A percentile compares a stretch with the other conserved stretches of the same genome.
These are phyloP conservation scores for Datura wrightii DNA, from an alignment of 257 asterid species.

Conservation along the genomic window DNA sequence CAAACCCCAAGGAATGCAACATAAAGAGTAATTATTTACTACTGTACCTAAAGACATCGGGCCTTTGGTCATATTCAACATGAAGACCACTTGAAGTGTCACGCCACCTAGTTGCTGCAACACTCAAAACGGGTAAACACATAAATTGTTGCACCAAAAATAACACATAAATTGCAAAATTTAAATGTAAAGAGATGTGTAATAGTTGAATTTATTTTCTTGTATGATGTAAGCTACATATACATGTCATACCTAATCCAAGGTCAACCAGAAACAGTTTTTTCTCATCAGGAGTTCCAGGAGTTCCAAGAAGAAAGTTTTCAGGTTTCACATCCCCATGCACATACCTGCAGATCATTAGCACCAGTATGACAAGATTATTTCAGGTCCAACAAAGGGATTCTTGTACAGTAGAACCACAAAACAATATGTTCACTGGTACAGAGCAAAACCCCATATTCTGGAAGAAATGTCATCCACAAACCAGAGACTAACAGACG, in stretches of 20 bases:
- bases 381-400: neutral
- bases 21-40: neutral
- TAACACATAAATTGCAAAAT: neutral
- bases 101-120: constrained; percentile 74
- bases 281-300: constrained; percentile 81
- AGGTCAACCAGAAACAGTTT: constrained; percentile 75
- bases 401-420: neutral
- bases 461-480: neutral
- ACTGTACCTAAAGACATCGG: constrained; percentile 70
- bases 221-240: neutral
- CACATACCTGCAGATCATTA: constrained; percentile 56
- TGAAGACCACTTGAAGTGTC: constrained; percentile 62
- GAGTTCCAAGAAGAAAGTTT: constrained; percentile 77
- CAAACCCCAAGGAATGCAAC: constrained; percentile 4
- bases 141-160: constrained; percentile 1
- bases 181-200: neutral
- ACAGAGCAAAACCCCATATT: neutral
- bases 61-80: constrained; percentile 80
- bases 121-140: constrained; percentile 3
- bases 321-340: constrained; percentile 88
- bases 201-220: neutral
- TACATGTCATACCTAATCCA: constrained; percentile 61
- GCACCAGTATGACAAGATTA: neutral
- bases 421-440: neutral
- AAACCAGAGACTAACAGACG: neutral